Evolutionary conservation across 768 basidiomycete species (phyloP), one percentile per base, ranked within the genome.

Genomic region (Mycena sanguinolenta): DNA sequence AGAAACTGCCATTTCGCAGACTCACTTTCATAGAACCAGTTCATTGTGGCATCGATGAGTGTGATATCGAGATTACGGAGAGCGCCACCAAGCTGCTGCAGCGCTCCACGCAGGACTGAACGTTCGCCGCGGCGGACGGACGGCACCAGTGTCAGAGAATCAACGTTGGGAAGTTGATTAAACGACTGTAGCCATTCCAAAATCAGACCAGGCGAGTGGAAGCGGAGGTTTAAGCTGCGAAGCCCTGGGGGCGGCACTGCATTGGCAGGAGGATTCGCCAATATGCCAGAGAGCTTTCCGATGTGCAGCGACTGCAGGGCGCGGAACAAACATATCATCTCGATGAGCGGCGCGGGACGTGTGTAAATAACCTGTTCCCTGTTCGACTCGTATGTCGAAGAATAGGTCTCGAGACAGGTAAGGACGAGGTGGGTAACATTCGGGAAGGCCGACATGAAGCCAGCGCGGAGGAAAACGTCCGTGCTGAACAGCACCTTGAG

Each of bases 321-420:
- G 23, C 30, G 55, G 7, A 57, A 39, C n/a, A 65, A 16, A 32
- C 54, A 57, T 28, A 65, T 32, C 42, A 57, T 64, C 23, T 64
- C 63, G 39, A 64, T 21, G 21, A 65, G 42, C 32, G 63, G 54
- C 16, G 30, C 63, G 30, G 53, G 23, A 5, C 7, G 21, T 14
- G 16, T 19, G 16, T 19, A 7, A 44, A 19, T 7, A 17, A 14
- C 42, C 42, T 17, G n/a, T n/a, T n/a, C 42, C 16, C 2, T 14
- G 17, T 14, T 17, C 21, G 27, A 21, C 4, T 0, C 12, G 21
- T 52, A 9, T 42, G 17, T 14, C 42, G 17, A 7, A 14, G 42
- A 14, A 19, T 44, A 7, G 36, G 36, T 19, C 2, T 44, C 25
- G 12, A 12, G 16, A 19, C 63, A 63, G 14, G 38, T 27, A 2